Evolutionary conservation across 2,329 filamentous ascomycete species (phyloP), one percentile per base, ranked within the genome.

Genomic region (Talaromyces verruculosus): DNA sequence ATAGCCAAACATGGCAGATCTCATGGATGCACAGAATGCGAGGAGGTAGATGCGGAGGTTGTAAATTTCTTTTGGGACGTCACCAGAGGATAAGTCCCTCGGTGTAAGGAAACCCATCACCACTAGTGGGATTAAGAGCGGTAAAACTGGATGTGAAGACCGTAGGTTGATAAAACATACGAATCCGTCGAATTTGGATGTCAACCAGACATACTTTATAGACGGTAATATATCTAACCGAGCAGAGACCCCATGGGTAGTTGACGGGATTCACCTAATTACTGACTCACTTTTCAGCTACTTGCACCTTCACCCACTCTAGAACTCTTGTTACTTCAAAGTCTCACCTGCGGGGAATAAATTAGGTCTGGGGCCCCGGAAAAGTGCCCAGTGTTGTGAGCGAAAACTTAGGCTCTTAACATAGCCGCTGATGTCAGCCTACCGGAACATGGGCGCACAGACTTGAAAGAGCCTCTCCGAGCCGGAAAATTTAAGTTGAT

Each of bases 21-120:
- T 45, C 57, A 65, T 61, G 45, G 45, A 61, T 25, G 85, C 57
- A 25, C 43, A 45, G 17, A 53, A 49, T 19, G 63, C 63, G 4
- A 65, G 57, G 3, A 61, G 37, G 33, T 65, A 65, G 13, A 65
- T 51, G 19, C 63, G 57, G 19, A 47, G 47, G 57, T 43, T 60
- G 43, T 60, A 65, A 10, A 65, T 58, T 19, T 51, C 41, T 15
- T 51, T 49, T 1, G 63, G 63, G 1, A 64, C 49, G 25, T 64
- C 49, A 37, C 53, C 61, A 5, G 57, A 37, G 33, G 57, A 60
- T 19, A 60, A 43, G 57, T 60, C 57, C 37, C 22, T 60, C 22
- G 57, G 30, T 25, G 33, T 60, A 15, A 60, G 35, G 39, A 65
- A 61, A 28, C 49, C 49, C 49, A 53, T 53, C n/a, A 19, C 15